Base-by-base conservation (phyloP, 2,329 filamentous ascomycete species). In the Alternaria burnsii region DNA sequence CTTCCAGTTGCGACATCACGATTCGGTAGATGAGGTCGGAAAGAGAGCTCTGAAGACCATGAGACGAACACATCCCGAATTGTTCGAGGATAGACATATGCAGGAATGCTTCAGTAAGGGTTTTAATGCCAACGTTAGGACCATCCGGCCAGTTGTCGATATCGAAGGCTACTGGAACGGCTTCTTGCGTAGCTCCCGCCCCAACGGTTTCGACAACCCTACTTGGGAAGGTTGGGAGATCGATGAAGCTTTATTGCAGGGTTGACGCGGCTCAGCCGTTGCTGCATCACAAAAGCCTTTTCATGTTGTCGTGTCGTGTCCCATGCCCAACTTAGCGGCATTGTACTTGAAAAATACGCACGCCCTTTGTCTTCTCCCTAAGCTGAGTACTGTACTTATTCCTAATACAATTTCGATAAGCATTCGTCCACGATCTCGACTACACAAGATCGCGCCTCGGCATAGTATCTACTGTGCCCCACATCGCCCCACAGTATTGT, bases 21-120 rank as follows among this genome's bases (percentile, higher is more conserved):
- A 90, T 69, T 89, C 86, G 62, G 88, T 90, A 1, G 88, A 90
- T 58, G 86, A 88, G 46, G 88, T 90, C 38, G 88, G 87, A 0
- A 85, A 84, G 46, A 83, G 85, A 2, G 87, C 86, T 8, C 73
- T 90, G 64, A 82, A 81, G 58, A 82, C 82, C 28, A 84, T 89
- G 85, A 80, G 83, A 55, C 71, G 76, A 40, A 79, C 80, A 8
- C 85, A 84, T 68, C 85, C 86, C 0, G 82, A 85, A 26, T 74
- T 89, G n/a, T 87, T 88, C 61, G 78, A 79, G 28, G 74, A 82
- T 26, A 73, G 72, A 7, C 76, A 82, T 47, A 80, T 84, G 65
- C 77, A 85, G 58, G 83, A 86, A 69, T 80, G 79, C 62, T 86
- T 83, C 81, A 82, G 81, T 66, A 72, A 62, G 42, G 76, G 74